Percentiles rank a stretch among this genome's conserved stretches.
Conservation (phyloP, 768 basidiomycete genomes). For the Trametes elegans region DNA sequence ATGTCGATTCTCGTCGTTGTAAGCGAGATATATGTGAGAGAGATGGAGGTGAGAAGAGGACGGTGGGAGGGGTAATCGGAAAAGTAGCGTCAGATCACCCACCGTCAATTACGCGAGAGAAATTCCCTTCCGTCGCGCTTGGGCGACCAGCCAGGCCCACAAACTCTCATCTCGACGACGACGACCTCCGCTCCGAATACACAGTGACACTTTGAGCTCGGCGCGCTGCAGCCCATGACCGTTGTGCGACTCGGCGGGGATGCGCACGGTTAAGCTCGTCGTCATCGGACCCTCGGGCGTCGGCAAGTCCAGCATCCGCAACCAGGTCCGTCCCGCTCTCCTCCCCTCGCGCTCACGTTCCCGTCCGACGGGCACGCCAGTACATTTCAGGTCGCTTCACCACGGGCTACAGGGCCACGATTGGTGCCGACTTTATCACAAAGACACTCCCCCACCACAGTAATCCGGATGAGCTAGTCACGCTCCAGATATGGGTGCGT, state of each 20-base stretch:
- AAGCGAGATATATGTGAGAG: too few relatives aligned
- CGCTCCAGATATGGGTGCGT: conserved; percentile 68
- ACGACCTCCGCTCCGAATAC: background rate
- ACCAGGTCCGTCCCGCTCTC: conserved; percentile 49
- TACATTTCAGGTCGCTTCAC: conserved; percentile 78
- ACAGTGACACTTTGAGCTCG: too few relatives aligned
- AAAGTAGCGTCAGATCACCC: too few relatives aligned
- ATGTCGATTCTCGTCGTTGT: too few relatives aligned
- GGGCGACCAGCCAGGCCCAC: background rate
- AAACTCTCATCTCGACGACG: background rate
- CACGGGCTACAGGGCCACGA: conserved; percentile 77
- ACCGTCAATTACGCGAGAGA: background rate
- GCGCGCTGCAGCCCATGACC: conserved; percentile 9
- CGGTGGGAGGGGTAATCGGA: too few relatives aligned
- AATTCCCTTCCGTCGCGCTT: background rate
- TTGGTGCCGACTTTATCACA: conserved; percentile 86
- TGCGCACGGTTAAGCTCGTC: conserved; percentile 78
- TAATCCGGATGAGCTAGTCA: conserved; percentile 52
- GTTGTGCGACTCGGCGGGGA: conserved; percentile 26
- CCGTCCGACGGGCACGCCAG: conserved; percentile 32
- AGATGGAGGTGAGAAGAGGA: too few relatives aligned
- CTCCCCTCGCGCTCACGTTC: background rate
- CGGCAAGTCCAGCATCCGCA: conserved; percentile 81
- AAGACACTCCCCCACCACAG: conserved; percentile 67
- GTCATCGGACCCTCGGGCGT: conserved; percentile 81